phyloP scores from a whole-genome alignment of 768 basidiomycete genomes.

The Megacollybia marginata region DNA sequence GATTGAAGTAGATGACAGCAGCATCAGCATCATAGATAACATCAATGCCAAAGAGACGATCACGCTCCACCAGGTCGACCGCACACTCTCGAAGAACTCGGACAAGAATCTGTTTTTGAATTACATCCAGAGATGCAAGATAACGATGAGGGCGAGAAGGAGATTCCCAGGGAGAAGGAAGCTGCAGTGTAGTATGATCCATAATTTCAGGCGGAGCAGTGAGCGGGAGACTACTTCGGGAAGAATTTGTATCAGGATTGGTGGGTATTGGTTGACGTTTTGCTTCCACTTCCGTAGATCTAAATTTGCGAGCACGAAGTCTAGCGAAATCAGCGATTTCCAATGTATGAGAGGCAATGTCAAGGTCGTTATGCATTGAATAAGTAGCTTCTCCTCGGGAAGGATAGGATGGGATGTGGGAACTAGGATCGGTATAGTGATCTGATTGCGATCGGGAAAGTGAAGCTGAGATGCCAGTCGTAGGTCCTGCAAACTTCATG shows the following conservation, averaged over 20 bases:
- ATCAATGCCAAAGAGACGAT: conserved; percentile 50
- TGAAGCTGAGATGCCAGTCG: too few relatives aligned
- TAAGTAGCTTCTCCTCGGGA: background rate
- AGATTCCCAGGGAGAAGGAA: conserved; percentile 24
- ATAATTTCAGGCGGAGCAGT: conserved; percentile 33
- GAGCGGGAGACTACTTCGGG: conserved; percentile 7
- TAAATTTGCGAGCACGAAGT: conserved; percentile 31
- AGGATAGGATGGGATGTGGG: too few relatives aligned
- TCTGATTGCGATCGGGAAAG: too few relatives aligned
- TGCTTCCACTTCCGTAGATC: background rate
- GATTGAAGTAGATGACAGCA: conserved; percentile 11
- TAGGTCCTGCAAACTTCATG: too few relatives aligned
- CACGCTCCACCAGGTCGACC: conserved; percentile 60
- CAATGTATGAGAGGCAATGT: conserved; percentile 13
- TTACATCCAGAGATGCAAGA: conserved; percentile 57
- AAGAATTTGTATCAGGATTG: conserved; percentile 1
- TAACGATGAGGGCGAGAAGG: conserved; percentile 48
- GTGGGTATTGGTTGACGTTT: background rate
- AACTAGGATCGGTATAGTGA: too few relatives aligned
- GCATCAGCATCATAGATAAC: conserved; percentile 60
- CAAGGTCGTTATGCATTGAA: background rate
- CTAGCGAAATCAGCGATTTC: conserved; percentile 30
- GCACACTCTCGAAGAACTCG: conserved; percentile 37
- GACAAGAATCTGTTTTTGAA: conserved; percentile 62
- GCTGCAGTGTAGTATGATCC: conserved; percentile 35